Conservation (phyloP, 2,329 filamentous ascomycete genomes). For the Colletotrichum liaoningense region DNA sequence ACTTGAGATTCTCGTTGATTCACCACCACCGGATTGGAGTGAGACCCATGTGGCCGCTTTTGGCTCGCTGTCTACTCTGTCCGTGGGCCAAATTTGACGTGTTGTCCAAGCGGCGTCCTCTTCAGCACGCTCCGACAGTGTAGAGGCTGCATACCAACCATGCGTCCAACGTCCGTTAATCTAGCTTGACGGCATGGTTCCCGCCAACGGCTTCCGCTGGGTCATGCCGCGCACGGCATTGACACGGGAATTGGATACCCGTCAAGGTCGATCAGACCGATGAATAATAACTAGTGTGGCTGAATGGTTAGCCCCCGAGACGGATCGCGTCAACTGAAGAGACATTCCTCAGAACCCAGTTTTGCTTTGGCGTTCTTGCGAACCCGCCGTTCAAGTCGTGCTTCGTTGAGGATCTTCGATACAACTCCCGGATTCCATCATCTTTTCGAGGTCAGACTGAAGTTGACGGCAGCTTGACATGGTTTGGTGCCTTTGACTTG, state of each 20-base stretch:
- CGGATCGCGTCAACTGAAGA: neutral
- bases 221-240: slow-evolving; percentile 8
- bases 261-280: neutral
- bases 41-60: neutral
- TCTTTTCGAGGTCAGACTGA: neutral
- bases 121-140: neutral
- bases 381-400: neutral
- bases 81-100: neutral
- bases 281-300: neutral
- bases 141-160: neutral
- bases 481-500: neutral
- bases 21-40: neutral
- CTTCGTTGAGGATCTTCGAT: neutral
- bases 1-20: neutral
- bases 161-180: neutral
- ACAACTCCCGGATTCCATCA: neutral
- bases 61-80: neutral
- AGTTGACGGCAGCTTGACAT: neutral
- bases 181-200: neutral
- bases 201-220: neutral
- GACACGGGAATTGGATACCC: slow-evolving; percentile 4
- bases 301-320: neutral
- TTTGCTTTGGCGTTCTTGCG: neutral
- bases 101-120: neutral
- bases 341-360: neutral